Percentiles rank a stretch among this genome's conserved stretches.
Conservation (phyloP, 306 rosid species). For the Cicer arietinum region DNA sequence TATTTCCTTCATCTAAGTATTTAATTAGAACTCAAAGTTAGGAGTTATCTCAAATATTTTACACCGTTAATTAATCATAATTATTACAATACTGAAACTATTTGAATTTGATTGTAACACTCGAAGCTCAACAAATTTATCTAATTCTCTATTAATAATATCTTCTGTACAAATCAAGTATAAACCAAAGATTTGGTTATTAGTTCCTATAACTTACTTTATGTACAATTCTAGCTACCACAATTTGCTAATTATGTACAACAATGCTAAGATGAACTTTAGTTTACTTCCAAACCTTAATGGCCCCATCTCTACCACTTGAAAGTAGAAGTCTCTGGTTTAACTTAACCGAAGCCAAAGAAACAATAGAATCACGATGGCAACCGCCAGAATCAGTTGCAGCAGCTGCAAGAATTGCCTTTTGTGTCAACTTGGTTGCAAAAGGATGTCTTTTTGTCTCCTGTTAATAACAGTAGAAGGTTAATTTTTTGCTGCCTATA, state of each 20-base stretch:
- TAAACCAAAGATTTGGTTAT: background rate
- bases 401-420: conserved; percentile 87
- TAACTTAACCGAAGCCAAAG: conserved; percentile 91
- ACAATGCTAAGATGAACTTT: conserved; percentile 14
- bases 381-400: conserved; percentile 94
- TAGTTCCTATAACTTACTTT: conserved; percentile 38
- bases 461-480: conserved; percentile 53
- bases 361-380: conserved; percentile 82
- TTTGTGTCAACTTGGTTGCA: conserved; percentile 68
- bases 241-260: conserved; percentile 61
- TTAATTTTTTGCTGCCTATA: conserved; percentile 27
- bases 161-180: conserved; percentile 45
- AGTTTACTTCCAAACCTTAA: conserved; percentile 93
- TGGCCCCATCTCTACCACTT: conserved; percentile 91
- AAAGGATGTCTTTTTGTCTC: conserved; percentile 84
- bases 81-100: no score
- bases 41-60: no score
- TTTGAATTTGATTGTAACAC: background rate
- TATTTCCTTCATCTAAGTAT: no score
- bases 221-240: conserved; percentile 58
- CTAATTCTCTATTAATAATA: conserved; percentile 27
- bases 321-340: conserved; percentile 86
- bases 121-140: background rate
- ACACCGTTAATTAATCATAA: no score
- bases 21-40: no score